Percentiles rank a stretch among this genome's conserved stretches.
phyloP scores from a whole-genome alignment of 2,329 filamentous ascomycete genomes.

The Trichoderma sp. region DNA sequence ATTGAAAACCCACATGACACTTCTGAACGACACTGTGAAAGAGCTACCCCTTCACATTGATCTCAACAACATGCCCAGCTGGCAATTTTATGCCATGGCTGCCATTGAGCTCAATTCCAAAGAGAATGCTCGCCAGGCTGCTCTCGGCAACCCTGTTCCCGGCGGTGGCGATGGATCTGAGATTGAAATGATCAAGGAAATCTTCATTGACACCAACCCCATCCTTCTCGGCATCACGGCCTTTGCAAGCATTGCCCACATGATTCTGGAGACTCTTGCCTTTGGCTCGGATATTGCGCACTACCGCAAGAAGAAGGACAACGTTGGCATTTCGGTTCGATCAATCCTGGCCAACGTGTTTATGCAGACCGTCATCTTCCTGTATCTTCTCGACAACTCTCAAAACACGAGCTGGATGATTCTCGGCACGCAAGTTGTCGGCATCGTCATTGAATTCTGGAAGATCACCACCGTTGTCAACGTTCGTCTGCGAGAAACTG shows the following conservation, averaged over 20 bases:
- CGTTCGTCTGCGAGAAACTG: conserved; percentile 72
- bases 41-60: conserved; percentile 80
- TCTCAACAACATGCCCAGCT: conserved; percentile 77
- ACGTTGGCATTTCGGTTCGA: conserved; percentile 92
- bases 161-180: conserved; percentile 87
- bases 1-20: conserved; percentile 83
- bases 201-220: conserved; percentile 90
- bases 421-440: conserved; percentile 85
- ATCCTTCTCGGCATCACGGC: conserved; percentile 85
- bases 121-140: conserved; percentile 75
- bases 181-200: conserved; percentile 96
- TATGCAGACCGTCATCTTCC: conserved; percentile 94
- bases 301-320: conserved; percentile 99
- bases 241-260: conserved; percentile 83
- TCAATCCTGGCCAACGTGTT: conserved; percentile 97
- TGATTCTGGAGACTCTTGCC: conserved; percentile 91
- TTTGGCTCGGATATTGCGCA: conserved; percentile 98
- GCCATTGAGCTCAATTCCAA: conserved; percentile 87
- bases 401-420: conserved; percentile 99
- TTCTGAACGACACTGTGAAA: conserved; percentile 86
- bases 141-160: conserved; percentile 68
- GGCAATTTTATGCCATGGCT: conserved; percentile 87
- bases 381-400: conserved; percentile 96
- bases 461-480: conserved; percentile 96
- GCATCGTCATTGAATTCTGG: conserved; percentile 73